Evolutionary conservation across 2,329 filamentous ascomycete genomes (phyloP), one percentile per base, ranked within the genome.

Genomic region (Tolypocladium album): DNA sequence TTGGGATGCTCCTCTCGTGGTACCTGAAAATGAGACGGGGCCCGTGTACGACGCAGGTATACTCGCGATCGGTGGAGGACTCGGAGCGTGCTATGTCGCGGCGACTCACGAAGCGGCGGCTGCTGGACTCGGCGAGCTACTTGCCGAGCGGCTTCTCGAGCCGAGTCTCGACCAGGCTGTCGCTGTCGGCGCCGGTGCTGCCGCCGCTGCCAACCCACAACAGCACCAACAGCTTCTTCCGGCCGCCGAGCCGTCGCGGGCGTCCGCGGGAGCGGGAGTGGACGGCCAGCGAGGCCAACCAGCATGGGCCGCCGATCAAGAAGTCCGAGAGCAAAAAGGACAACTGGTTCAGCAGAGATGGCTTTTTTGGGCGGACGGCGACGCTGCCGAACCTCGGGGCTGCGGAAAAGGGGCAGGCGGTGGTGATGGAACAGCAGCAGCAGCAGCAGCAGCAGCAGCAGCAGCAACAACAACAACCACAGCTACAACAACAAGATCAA

Each of bases 201-300:
- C 71, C 73, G 7, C 71, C 70, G 2, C 63, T 75, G 57, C 70
- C 72, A 34, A 66, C 70, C 38, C 67, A 72, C n/a, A 67, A 68
- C 47, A 70, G 65, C 61, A 65, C 72, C 36, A 64, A n/a, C 50
- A 22, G 52, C 15, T 66, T 72, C 40, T 69, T 69, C 13, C 60
- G 64, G 15, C 66, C 58, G 62, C 58, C 61, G 62, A 63, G 60
- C 31, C 64, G 64, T n/a, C 15, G 42, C 17, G 55, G 55, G 22
- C 55, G 40, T 8, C 53, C 39, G 22, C 57, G 66, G 11, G 69
- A 69, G 58, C 66, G 61, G 53, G 75, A 74, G 22, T 82, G 78
- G 79, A 77, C 80, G 15, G 59, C 59, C 36, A 78, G 81, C 60
- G 80, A 80, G 63, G 79, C 82, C 57, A 75, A 74, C 59, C 69